A percentile compares a stretch with the other conserved stretches of the same genome.
These are phyloP conservation scores for Eustoma russellianum DNA, from an alignment of 257 asterid species.

Conservation along the genomic window DNA sequence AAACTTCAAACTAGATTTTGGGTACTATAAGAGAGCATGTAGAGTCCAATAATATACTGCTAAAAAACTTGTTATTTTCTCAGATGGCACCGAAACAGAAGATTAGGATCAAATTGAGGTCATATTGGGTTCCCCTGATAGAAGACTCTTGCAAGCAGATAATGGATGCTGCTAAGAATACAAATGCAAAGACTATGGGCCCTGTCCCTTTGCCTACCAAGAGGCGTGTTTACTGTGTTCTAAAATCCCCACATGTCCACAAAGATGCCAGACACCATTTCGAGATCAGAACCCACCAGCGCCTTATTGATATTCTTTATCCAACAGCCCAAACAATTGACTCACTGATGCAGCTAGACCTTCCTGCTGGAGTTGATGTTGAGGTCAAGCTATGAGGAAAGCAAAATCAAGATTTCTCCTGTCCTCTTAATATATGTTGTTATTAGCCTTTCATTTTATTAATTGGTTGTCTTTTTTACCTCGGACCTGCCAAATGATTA, in stretches of 20 bases:
- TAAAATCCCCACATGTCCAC: constrained; percentile 94
- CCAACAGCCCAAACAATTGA: constrained; percentile 98
- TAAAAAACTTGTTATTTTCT: background rate
- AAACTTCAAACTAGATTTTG: too few relatives aligned
- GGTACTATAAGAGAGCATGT: too few relatives aligned
- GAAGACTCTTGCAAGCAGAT: constrained; percentile 98
- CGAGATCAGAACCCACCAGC: constrained; percentile 89
- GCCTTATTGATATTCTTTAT: constrained; percentile 83
- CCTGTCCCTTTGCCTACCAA: constrained; percentile 94
- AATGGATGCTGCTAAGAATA: constrained; percentile 80
- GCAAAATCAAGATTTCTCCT: background rate
- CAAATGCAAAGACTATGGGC: constrained; percentile 90
- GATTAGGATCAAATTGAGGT: constrained; percentile 84
- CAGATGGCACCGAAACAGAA: constrained; percentile 91
- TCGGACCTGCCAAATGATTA: too few relatives aligned
- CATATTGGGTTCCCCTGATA: constrained; percentile 89
- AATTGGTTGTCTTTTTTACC: too few relatives aligned
- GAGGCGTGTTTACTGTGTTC: constrained; percentile 75
- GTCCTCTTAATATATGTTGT: too few relatives aligned
- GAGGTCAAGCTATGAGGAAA: constrained; percentile 73
- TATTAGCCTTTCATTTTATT: too few relatives aligned
- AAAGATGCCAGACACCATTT: constrained; percentile 97
- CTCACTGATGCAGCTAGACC: constrained; percentile 90
- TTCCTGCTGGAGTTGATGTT: constrained; percentile 98
- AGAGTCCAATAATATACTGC: too few relatives aligned